Conservation (phyloP, 2,329 filamentous ascomycete species). For the Fusarium papillatum region DNA sequence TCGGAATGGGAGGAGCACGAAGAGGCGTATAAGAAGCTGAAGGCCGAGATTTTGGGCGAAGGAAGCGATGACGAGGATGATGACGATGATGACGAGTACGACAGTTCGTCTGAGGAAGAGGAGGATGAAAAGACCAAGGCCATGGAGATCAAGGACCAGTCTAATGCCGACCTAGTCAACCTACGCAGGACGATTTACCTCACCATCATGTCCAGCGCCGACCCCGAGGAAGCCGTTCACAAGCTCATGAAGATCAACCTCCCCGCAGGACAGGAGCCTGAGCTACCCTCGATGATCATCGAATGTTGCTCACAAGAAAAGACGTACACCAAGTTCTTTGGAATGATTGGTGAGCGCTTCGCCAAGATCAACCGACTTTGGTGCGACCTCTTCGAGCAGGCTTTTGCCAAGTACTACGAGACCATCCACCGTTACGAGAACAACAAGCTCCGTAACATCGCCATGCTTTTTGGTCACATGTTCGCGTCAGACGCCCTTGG, state of each 20-base stretch:
- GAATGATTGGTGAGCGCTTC: conserved; percentile 93
- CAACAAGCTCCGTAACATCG: conserved; percentile 94
- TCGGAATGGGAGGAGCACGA: conserved; percentile 92
- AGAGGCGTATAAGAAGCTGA: conserved; percentile 88
- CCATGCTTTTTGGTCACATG: conserved; percentile 93
- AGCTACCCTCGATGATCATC: conserved; percentile 96
- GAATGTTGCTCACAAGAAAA: conserved; percentile 97
- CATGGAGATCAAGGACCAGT: conserved; percentile 97
- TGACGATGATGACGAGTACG: conserved; percentile 71
- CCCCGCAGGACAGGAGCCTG: conserved; percentile 87
- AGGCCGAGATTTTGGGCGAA: conserved; percentile 94
- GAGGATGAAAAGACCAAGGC: conserved; percentile 84
- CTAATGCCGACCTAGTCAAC: conserved; percentile 95
- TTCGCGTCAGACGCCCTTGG: conserved; percentile 89
- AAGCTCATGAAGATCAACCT: conserved; percentile 96
- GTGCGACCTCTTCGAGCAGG: conserved; percentile 92
- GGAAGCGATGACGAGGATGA: conserved; percentile 88
- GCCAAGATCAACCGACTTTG: conserved; percentile 96
- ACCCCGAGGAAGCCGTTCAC: conserved; percentile 97
- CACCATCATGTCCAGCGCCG: conserved; percentile 96
- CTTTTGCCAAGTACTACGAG: conserved; percentile 94
- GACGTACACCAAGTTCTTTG: conserved; percentile 98
- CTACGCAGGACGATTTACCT: conserved; percentile 95
- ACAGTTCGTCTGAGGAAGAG: conserved; percentile 78
- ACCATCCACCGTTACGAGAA: conserved; percentile 98